phyloP scores from a whole-genome alignment of 495 filamentous ascomycete genomes.

The Xylaria scruposa region DNA sequence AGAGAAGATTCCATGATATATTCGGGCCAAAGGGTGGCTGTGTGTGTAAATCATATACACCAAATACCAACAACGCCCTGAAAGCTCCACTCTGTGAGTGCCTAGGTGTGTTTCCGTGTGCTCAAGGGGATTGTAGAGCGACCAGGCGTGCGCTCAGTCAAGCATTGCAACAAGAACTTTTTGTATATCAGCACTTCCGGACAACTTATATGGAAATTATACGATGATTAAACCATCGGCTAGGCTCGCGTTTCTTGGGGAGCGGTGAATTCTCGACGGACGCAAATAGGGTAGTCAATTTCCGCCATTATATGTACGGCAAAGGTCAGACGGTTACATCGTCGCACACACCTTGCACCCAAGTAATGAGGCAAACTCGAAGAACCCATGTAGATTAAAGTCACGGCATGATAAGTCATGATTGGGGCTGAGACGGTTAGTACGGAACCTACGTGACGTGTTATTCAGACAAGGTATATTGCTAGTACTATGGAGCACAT shows the following conservation, averaged over 20 bases:
- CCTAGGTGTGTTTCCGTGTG: neutral
- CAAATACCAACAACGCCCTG: no score
- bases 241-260: no score
- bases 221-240: neutral
- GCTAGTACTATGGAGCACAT: neutral
- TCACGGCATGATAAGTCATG: neutral
- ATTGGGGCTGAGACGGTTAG: neutral
- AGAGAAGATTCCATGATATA: neutral
- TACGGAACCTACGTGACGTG: neutral
- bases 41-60: neutral
- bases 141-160: neutral
- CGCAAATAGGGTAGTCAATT: neutral
- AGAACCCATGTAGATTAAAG: neutral
- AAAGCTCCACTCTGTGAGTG: neutral
- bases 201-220: neutral
- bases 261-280: neutral
- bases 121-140: neutral
- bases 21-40: neutral
- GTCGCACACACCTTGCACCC: neutral
- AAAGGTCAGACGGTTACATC: conserved; percentile 3
- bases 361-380: neutral
- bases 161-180: neutral
- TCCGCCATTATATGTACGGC: neutral
- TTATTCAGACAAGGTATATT: neutral
- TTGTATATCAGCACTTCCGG: neutral